Conservation (phyloP, 176 grass and related monocot species). For the Canna indica region DNA sequence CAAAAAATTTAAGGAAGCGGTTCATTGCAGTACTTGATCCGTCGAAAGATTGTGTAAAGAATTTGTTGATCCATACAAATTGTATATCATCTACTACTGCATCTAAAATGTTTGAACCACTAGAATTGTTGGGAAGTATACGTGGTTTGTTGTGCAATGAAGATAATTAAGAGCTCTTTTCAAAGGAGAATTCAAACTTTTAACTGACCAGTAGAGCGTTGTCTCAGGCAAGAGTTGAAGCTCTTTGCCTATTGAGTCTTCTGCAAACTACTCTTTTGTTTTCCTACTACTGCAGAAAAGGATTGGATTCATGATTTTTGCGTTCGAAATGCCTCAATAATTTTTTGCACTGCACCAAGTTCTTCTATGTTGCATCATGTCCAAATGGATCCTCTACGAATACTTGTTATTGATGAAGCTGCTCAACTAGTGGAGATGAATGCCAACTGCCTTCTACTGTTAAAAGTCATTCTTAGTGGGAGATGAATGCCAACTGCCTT, state of each 20-base stretch:
- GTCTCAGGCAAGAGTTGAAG: conserved; percentile 24
- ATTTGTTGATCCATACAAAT: conserved; percentile 32
- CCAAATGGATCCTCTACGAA: conserved; percentile 32
- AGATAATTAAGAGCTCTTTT: conserved; percentile 28
- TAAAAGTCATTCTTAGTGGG: conserved; percentile 88
- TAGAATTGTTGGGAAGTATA: conserved; percentile 32
- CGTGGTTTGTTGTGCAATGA: conserved; percentile 14
- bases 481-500: conserved; percentile 60
- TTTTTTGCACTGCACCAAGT: conserved; percentile 65
- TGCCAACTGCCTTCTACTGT: too few species aligned
- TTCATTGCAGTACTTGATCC: conserved; percentile 22
- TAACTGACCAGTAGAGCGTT: conserved; percentile 23
- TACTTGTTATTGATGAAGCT: conserved; percentile 77
- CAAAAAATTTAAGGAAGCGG: conserved; percentile 43
- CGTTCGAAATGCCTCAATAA: conserved; percentile 45
- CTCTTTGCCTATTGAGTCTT: conserved; percentile 34
- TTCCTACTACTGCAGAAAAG: conserved; percentile 23
- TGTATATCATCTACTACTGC: conserved; percentile 28
- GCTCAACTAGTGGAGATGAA: conserved; percentile 67
- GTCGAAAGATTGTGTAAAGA: conserved; percentile 37
- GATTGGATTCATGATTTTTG: conserved; percentile 42
- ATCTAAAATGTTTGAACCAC: conserved; percentile 23
- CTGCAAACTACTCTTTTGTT: conserved; percentile 23
- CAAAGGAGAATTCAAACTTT: not conserved
- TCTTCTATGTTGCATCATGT: conserved; percentile 55